Conservation (phyloP, 805 yeast genomes). For the Tetrapisispora fleetii region DNA sequence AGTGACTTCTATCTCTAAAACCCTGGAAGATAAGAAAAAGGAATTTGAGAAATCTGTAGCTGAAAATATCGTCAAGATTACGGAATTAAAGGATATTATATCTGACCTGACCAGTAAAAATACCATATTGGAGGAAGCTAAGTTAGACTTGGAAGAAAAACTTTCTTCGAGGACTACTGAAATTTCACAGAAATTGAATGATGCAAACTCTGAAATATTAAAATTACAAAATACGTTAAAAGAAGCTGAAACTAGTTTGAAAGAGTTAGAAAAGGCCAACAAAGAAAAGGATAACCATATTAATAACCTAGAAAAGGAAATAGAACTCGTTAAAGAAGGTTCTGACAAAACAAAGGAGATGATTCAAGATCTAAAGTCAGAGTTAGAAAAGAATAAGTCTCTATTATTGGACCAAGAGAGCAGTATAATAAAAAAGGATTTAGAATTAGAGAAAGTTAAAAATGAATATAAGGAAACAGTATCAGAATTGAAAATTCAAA, state of each 20-base stretch:
- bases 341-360: background rate
- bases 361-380: background rate
- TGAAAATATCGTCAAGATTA: background rate
- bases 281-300: background rate
- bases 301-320: background rate
- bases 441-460: background rate
- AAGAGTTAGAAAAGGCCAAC: background rate
- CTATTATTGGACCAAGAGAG: background rate
- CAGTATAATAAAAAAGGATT: background rate
- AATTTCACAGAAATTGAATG: background rate
- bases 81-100: background rate
- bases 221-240: background rate
- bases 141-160: background rate
- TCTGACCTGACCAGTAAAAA: background rate
- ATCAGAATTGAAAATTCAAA: background rate
- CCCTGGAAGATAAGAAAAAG: background rate
- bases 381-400: background rate
- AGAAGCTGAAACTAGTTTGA: background rate
- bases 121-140: background rate
- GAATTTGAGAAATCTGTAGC: background rate
- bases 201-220: background rate
- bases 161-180: background rate
- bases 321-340: background rate
- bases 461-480: background rate
- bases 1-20: too few relatives aligned